Evolutionary conservation across 2,329 filamentous ascomycete species (phyloP).

Genomic region (Fusarium sp.): DNA sequence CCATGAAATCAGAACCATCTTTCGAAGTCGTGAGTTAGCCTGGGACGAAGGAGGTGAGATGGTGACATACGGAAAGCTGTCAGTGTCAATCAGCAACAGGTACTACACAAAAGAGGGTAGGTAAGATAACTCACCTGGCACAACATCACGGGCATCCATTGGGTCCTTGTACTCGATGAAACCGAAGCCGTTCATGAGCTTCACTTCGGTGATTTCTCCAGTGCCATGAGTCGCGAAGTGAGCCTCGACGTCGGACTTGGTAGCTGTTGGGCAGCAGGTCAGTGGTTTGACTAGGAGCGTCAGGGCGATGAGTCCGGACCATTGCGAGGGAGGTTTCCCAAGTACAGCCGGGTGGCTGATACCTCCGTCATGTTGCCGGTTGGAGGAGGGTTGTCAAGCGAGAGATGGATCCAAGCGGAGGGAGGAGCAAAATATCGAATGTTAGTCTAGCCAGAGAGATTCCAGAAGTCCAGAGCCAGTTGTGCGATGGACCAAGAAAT

Average conservation of each 20-base stretch:
- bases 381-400: constrained; percentile 29
- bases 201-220: constrained; percentile 98
- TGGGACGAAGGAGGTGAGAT: constrained; percentile 25
- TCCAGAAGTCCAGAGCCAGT: constrained; percentile 46
- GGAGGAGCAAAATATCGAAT: constrained; percentile 21
- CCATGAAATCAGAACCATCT: constrained; percentile 99
- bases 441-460: constrained; percentile 25
- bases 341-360: constrained; percentile 93
- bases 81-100: constrained; percentile 40
- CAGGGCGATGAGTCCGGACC: constrained; percentile 67
- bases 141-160: constrained; percentile 97
- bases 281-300: constrained; percentile 55
- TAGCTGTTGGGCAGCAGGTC: constrained; percentile 74
- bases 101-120: constrained; percentile 29
- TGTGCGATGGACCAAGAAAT: constrained; percentile 42
- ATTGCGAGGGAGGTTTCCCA: constrained; percentile 96
- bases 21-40: constrained; percentile 45
- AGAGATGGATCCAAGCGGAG: constrained; percentile 32
- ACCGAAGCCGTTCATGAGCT: constrained; percentile 99
- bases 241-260: constrained; percentile 94
- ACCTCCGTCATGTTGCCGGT: constrained; percentile 81
- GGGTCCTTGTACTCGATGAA: constrained; percentile 99
- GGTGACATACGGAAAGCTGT: constrained; percentile 71
- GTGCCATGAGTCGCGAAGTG: constrained; percentile 97
- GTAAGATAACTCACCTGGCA: constrained; percentile 79